Percentiles rank a stretch among this genome's conserved stretches.
phyloP scores from a whole-genome alignment of 176 grass and related monocot species.

The Oryza longistaminata region DNA sequence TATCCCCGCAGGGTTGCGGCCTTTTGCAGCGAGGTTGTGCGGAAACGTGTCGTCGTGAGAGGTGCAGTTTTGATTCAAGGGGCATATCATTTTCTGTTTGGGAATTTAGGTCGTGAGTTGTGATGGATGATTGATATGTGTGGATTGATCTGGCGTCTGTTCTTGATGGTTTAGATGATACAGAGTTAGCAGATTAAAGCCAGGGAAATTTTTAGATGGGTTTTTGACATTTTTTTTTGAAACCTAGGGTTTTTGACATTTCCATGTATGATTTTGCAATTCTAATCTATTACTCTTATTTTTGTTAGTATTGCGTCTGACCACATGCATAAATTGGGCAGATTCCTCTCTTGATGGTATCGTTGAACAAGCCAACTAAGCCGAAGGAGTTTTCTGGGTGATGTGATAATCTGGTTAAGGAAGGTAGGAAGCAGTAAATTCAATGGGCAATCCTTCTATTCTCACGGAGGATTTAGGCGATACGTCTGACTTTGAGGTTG shows the following conservation, averaged over 20 bases:
- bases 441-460: conserved; percentile 60
- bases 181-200: background rate
- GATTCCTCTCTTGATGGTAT: conserved; percentile 23
- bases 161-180: background rate
- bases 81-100: background rate
- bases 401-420: background rate
- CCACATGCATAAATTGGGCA: conserved; percentile 10
- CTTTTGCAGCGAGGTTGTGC: too few species aligned
- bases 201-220: background rate
- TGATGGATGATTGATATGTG: background rate
- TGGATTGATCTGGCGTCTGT: background rate
- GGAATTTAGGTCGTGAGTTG: background rate
- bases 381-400: background rate
- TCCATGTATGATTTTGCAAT: background rate
- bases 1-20: too few species aligned
- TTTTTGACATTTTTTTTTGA: background rate
- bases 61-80: background rate
- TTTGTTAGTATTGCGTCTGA: background rate
- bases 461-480: conserved; percentile 53
- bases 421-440: background rate
- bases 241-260: background rate
- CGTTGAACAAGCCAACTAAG: background rate
- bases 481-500: conserved; percentile 60
- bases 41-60: background rate
- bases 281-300: background rate